Evolutionary conservation across 2,329 filamentous ascomycete species (phyloP).

Genomic region (Penicillium sclerotiorum): DNA sequence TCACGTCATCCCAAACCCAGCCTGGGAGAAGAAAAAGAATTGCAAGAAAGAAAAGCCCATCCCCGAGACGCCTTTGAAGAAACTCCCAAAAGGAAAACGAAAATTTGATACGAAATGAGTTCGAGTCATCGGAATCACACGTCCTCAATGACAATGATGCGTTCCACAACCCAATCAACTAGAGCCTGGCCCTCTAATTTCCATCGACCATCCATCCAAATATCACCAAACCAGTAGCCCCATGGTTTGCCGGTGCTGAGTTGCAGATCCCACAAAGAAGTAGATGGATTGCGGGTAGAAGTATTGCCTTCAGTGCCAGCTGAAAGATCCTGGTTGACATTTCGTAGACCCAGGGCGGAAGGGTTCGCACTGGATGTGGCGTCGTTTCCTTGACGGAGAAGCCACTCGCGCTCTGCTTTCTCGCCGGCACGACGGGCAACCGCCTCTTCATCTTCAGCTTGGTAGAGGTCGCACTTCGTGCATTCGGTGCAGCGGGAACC

Average conservation of each 20-base stretch:
- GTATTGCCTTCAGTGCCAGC: constrained; percentile 16
- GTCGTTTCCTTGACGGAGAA: constrained; percentile 60
- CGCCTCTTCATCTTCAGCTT: constrained; percentile 71
- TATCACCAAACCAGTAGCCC: constrained; percentile 40
- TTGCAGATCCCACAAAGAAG: constrained; percentile 29
- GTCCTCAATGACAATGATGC: constrained; percentile 41
- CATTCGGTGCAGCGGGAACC: constrained; percentile 78
- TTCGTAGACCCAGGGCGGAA: constrained; percentile 20
- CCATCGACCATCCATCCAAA: constrained; percentile 46
- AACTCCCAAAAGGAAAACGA: neutral
- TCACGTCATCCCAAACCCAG: constrained; percentile 18
- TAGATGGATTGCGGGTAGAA: constrained; percentile 20
- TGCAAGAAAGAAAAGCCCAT: neutral
- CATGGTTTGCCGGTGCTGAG: constrained; percentile 26
- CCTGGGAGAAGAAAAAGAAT: neutral
- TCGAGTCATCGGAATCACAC: constrained; percentile 17
- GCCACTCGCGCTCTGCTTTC: constrained; percentile 73
- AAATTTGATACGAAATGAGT: no score
- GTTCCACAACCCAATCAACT: constrained; percentile 45
- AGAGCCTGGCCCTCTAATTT: constrained; percentile 44
- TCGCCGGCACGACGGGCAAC: constrained; percentile 70
- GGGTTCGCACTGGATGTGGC: constrained; percentile 13
- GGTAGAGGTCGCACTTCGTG: constrained; percentile 73
- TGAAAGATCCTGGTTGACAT: constrained; percentile 34
- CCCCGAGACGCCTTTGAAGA: neutral